Base-by-base conservation (phyloP, 2,329 filamentous ascomycete genomes). In the Fusarium kyushuense region DNA sequence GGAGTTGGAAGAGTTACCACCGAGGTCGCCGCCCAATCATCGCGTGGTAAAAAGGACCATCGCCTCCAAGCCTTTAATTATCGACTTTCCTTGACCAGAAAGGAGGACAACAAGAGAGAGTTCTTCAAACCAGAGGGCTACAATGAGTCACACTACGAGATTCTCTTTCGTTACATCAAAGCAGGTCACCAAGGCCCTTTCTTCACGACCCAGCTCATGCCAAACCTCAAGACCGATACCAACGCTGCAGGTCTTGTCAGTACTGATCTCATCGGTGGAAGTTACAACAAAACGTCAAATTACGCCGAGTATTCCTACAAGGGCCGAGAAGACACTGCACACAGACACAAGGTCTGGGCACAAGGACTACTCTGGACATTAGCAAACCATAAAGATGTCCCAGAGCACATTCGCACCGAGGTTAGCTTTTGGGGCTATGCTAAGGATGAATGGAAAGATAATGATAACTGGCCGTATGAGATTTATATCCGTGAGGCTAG, bases 1-100 rank as follows among this genome's bases (percentile, higher is more conserved):
- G 67, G 67, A 0, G 35, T 70, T 3, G 52, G 58, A 21, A 53
- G 63, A 23, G 23, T 35, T 10, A 38, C 61, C 19, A 54, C 10
- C 1, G 35, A 65, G 1, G 23, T 43, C 19, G 16, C 30, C 8
- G 43, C 52, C 4, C 23, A 55, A 4, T 12, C 38, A 2, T 36
- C 41, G 9, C 19, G 25, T 3, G 67, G 61, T 7, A 53, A 65
- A 11, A 53, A 55, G 6, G 67, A 70, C 13, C 67, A 58, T 23
- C 63, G 67, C 1, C 67, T 70, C 3, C 67, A 70, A 33, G 51
- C 67, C 8, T 70, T 62, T 46, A 70, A 70, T 23, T 70, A 70
- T 19, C 36, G 67, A 5, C 7, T 70, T 1, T 54, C 42, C 2
- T 19, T 70, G 2, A 70, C 67, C 0, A 41, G 12, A 33, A n/a